A percentile compares a stretch with the other conserved stretches of the same genome.
Conservation (phyloP, 2,329 filamentous ascomycete genomes). For the Fusarium hostae region DNA sequence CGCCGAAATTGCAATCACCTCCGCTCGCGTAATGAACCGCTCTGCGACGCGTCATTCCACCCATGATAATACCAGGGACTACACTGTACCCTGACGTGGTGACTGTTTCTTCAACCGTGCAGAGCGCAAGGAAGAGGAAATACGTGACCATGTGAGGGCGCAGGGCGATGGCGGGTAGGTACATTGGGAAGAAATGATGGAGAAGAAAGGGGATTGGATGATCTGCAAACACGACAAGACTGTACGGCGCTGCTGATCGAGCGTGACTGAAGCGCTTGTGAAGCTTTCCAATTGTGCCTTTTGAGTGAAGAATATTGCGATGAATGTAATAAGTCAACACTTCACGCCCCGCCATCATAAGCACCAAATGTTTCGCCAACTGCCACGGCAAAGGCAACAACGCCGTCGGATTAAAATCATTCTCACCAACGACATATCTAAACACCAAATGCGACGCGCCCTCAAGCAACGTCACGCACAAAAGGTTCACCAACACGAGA, state of each 20-base stretch:
- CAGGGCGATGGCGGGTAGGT: constrained; percentile 72
- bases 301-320: constrained; percentile 73
- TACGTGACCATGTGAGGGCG: constrained; percentile 79
- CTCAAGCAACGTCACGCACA: constrained; percentile 57
- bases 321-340: constrained; percentile 79
- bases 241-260: constrained; percentile 66
- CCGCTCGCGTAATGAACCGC: constrained; percentile 65
- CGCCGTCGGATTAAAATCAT: constrained; percentile 60
- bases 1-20: constrained; percentile 69
- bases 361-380: constrained; percentile 59
- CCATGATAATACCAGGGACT: constrained; percentile 64
- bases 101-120: constrained; percentile 74
- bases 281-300: constrained; percentile 51
- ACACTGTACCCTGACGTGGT: constrained; percentile 75
- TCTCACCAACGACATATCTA: constrained; percentile 47
- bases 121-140: constrained; percentile 70
- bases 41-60: constrained; percentile 58
- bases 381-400: constrained; percentile 65
- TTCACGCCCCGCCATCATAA: constrained; percentile 62
- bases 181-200: constrained; percentile 71
- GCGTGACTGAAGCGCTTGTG: constrained; percentile 63
- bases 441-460: constrained; percentile 55
- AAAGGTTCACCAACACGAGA: constrained; percentile 60
- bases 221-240: constrained; percentile 73
- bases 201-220: constrained; percentile 74